Evolutionary conservation across 441 rosid genomes (phyloP).

Genomic region (Gossypium davidsonii): DNA sequence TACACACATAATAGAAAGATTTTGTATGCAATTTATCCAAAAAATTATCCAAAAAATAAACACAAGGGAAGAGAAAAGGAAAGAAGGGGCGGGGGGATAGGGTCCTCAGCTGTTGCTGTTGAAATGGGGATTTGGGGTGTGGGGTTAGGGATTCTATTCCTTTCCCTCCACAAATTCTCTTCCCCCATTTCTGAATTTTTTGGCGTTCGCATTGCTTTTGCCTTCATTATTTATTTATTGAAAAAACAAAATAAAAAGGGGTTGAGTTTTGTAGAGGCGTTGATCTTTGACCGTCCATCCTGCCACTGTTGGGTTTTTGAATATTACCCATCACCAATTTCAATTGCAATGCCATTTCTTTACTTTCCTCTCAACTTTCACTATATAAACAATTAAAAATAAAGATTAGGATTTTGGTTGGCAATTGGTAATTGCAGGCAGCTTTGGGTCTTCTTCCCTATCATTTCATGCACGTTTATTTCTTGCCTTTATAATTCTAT

Average conservation of each 20-base stretch:
- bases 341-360: not conserved
- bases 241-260: not conserved
- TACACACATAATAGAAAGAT: no score
- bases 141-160: not conserved
- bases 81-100: slow-evolving; percentile 5
- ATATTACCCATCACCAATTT: not conserved
- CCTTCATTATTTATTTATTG: not conserved
- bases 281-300: not conserved
- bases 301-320: not conserved
- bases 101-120: slow-evolving; percentile 10
- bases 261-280: not conserved
- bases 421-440: not conserved
- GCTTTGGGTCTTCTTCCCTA: slow-evolving; percentile 10
- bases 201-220: not conserved
- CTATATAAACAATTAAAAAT: not conserved
- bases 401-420: not conserved
- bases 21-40: not conserved
- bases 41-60: not conserved
- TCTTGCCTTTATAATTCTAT: not conserved
- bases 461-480: slow-evolving; percentile 19
- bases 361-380: not conserved
- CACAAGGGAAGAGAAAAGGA: not conserved
- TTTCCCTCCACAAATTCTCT: not conserved
- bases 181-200: not conserved
- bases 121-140: not conserved